Evolutionary conservation across 78 protist genomes (phyloP).

Genomic region (Dictyostelium citrinum): DNA sequence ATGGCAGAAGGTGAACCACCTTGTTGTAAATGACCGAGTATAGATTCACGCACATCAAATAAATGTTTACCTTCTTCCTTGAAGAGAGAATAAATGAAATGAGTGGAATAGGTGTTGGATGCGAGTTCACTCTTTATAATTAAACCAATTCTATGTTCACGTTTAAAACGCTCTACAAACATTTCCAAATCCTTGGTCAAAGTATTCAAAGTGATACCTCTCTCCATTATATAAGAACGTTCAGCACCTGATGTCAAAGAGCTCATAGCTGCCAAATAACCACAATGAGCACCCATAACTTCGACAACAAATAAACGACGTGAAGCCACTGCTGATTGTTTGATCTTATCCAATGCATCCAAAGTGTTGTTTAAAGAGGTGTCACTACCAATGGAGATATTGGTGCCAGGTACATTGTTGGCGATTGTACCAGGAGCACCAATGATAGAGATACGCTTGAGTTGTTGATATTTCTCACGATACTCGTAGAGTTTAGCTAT

Average conservation of each 20-base stretch:
- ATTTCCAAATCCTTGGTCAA: constrained; percentile 39
- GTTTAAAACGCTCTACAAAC: constrained; percentile 52
- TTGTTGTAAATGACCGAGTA: constrained; percentile 87
- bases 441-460: constrained; percentile 45
- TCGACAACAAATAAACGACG: constrained; percentile 86
- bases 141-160: constrained; percentile 34
- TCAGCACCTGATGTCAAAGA: constrained; percentile 81
- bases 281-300: constrained; percentile 84
- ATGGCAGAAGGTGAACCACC: constrained; percentile 79
- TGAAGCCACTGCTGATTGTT: constrained; percentile 83
- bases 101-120: constrained; percentile 52
- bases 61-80: constrained; percentile 74
- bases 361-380: constrained; percentile 87
- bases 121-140: constrained; percentile 67
- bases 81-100: constrained; percentile 29
- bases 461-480: background rate
- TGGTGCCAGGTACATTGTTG: constrained; percentile 89
- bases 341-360: constrained; percentile 76
- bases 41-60: constrained; percentile 53
- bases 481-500: constrained; percentile 35
- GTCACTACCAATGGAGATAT: constrained; percentile 79
- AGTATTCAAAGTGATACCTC: constrained; percentile 22
- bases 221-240: constrained; percentile 62
- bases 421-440: constrained; percentile 87
- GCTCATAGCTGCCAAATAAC: constrained; percentile 69